phyloP scores from a whole-genome alignment of 352 stramenopile species.

The Saprolegnia parasitica region DNA sequence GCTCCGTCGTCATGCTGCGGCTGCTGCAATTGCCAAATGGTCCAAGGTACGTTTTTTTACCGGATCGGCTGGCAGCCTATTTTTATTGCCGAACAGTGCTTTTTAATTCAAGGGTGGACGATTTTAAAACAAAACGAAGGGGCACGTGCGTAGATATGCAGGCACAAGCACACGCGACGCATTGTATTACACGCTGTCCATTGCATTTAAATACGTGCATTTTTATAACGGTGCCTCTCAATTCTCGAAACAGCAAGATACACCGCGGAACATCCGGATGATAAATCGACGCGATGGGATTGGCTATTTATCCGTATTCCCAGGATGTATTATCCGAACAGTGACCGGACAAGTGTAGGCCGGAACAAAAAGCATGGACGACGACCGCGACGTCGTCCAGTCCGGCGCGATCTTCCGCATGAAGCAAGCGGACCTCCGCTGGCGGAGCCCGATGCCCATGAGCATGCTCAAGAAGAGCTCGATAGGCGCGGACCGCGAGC shows the following conservation, averaged over 20 bases:
- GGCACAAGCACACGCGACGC: no score
- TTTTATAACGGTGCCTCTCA: no score
- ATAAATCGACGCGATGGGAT: neutral
- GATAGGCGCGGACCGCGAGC: neutral
- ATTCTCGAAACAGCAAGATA: no score
- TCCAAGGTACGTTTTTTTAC: neutral
- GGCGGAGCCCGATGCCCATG: neutral
- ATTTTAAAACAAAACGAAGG: neutral
- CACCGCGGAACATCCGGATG: no score
- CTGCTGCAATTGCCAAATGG: constrained; percentile 9
- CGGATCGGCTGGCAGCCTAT: neutral
- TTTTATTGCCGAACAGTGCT: neutral
- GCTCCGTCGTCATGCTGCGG: neutral
- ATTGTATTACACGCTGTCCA: no score
- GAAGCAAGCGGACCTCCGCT: neutral
- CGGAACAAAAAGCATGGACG: neutral
- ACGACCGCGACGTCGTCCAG: neutral
- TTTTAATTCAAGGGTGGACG: neutral
- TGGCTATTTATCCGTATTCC: neutral
- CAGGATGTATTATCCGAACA: neutral
- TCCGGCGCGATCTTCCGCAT: neutral
- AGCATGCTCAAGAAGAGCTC: neutral
- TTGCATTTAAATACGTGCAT: no score
- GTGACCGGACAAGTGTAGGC: neutral
- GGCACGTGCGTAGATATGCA: neutral